These are phyloP conservation scores for Camillea tinctor DNA, from an alignment of 2,329 filamentous ascomycete species.

Conservation along the genomic window DNA sequence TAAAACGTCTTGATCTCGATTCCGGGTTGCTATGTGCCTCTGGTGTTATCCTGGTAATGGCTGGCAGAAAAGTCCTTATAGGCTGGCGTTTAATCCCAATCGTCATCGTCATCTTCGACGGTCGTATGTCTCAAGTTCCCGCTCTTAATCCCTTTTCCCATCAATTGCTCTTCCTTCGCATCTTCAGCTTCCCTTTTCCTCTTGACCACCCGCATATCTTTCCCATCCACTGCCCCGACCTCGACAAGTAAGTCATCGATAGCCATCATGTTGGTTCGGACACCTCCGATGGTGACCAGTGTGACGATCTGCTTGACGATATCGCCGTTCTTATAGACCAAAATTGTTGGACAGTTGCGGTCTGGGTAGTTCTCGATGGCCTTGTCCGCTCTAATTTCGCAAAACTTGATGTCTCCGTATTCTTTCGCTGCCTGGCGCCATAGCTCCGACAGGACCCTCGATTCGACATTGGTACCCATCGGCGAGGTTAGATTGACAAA, in stretches of 20 bases:
- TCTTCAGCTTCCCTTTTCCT: constrained; percentile 59
- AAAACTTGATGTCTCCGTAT: constrained; percentile 96
- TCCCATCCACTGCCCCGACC: constrained; percentile 73
- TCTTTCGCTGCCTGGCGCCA: constrained; percentile 82
- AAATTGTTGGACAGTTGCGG: constrained; percentile 87
- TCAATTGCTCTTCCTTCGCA: constrained; percentile 56
- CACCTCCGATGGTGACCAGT: constrained; percentile 73
- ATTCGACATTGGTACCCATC: constrained; percentile 78
- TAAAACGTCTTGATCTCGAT: not conserved
- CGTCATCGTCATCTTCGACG: constrained; percentile 48
- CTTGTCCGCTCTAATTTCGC: constrained; percentile 86
- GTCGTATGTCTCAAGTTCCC: constrained; percentile 47
- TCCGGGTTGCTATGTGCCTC: not conserved
- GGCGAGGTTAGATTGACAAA: constrained; percentile 82
- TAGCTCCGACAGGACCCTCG: constrained; percentile 75
- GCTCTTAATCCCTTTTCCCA: constrained; percentile 50
- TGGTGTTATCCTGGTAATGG: not conserved
- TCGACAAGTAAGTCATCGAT: constrained; percentile 80
- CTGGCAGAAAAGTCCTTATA: not conserved
- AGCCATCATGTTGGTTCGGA: constrained; percentile 67
- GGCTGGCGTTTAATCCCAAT: constrained; percentile 53
- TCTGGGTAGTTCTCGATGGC: constrained; percentile 98
- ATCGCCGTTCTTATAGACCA: constrained; percentile 90
- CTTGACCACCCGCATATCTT: constrained; percentile 74
- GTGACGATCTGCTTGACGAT: constrained; percentile 93